A percentile compares a stretch with the other conserved stretches of the same genome.
Evolutionary conservation across 2,329 filamentous ascomycete species (phyloP).

Genomic region (Penicillium sp.): DNA sequence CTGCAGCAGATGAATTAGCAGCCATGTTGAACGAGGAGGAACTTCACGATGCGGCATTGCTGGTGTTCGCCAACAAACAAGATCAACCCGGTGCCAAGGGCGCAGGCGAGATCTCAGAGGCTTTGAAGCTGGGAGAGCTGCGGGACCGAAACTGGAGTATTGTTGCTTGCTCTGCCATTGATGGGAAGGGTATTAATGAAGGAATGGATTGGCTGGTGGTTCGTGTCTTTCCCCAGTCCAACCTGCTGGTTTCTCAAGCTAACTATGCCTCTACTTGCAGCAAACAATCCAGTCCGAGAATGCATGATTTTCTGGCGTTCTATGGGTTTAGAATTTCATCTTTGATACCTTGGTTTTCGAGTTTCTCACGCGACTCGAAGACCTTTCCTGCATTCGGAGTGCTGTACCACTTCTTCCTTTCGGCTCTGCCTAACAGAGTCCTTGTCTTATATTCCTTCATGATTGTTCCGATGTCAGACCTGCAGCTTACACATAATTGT

Average conservation of each 20-base stretch:
- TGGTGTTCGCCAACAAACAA: constrained; percentile 99
- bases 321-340: constrained; percentile 33
- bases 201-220: constrained; percentile 99
- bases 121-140: constrained; percentile 82
- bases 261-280: constrained; percentile 21
- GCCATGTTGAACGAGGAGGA: constrained; percentile 98
- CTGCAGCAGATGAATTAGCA: constrained; percentile 85
- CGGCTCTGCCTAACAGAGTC: constrained; percentile 27
- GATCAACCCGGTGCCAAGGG: constrained; percentile 96
- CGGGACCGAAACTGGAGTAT: constrained; percentile 99
- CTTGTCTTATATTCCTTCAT: constrained; percentile 40
- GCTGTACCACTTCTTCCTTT: constrained; percentile 25
- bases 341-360: constrained; percentile 30
- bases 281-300: constrained; percentile 48
- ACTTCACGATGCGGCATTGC: constrained; percentile 82
- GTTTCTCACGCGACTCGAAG: constrained; percentile 14
- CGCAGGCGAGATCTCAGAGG: constrained; percentile 94
- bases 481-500: constrained; percentile 33
- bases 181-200: constrained; percentile 90
- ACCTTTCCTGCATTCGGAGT: constrained; percentile 25
- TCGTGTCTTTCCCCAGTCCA: constrained; percentile 38
- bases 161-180: constrained; percentile 93
- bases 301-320: constrained; percentile 37
- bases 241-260: constrained; percentile 7
- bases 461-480: constrained; percentile 24